Evolutionary conservation across 306 rosid genomes (phyloP), one percentile per base, ranked within the genome.

Genomic region (Cucumis cinereus): DNA sequence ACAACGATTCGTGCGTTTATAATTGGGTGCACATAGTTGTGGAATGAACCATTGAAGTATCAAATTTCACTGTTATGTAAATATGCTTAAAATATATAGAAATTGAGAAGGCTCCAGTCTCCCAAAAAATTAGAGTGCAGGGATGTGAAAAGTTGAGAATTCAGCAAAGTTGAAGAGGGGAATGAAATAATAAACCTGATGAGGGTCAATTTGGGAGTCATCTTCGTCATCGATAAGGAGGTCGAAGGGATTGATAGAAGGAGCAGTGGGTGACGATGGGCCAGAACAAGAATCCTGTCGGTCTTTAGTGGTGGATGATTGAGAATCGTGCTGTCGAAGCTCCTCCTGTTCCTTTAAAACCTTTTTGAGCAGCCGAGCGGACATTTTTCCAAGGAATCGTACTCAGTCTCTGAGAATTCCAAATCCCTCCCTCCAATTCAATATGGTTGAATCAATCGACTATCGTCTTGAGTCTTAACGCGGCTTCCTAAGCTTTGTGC

Each of bases 201-300:
- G 88, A 20, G 76, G 81, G 36, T 81, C 90, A 35, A 23, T 63
- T 20, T 67, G 79, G 28, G 50, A 74, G 40, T 33, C 56, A 12
- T 68, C 56, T 20, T 84, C 91, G 0, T 77, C 81, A 24, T 82
- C 88, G 75, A 84, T 82, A 75, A 94, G 96, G 19, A 90, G 93
- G 84, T 89, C 92, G 45, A 94, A 92, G 24, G 93, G 97, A 86
- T 94, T 91, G 81, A 90, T 40, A 26, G 88, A 81, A 77, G 96
- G 38, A 66, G 81, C 86, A 43, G 81, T 55, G 10, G 75, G 81
- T 5, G 88, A 79, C 26, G 71, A 72, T 55, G 74, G 80, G 50
- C 70, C 81, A 47, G 66, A 67, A 7, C 70, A 80, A 53, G 66
- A 67, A 7, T 74, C 82, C 11, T 83, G 87, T 23, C 79, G 89